Conservation (phyloP, 371 early-diverging fungal genomes). For the Fennellomyces sp. region DNA sequence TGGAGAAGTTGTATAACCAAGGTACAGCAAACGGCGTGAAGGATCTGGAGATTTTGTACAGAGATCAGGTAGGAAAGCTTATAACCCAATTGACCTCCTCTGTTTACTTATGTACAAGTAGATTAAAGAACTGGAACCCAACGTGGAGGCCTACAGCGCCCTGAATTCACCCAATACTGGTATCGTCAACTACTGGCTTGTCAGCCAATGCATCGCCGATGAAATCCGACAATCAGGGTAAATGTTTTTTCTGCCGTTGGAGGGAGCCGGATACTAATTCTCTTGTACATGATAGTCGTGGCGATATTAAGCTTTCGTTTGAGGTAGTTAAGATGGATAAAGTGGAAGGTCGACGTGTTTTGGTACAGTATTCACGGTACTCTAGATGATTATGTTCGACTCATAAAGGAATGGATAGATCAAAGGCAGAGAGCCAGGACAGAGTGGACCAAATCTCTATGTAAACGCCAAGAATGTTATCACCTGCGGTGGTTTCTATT, state of each 20-base stretch:
- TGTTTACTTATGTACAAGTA: constrained; percentile 8
- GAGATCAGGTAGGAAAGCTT: constrained; percentile 42
- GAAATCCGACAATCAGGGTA: constrained; percentile 48
- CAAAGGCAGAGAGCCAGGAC: constrained; percentile 38
- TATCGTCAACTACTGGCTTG: constrained; percentile 43
- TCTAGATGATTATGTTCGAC: neutral
- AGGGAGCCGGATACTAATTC: neutral
- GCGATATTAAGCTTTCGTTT: constrained; percentile 48
- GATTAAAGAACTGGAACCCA: constrained; percentile 47
- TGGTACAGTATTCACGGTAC: constrained; percentile 1
- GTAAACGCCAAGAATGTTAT: constrained; percentile 44
- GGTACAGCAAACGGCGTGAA: constrained; percentile 48
- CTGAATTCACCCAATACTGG: constrained; percentile 52
- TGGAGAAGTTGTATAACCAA: constrained; percentile 43
- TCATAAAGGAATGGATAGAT: constrained; percentile 20
- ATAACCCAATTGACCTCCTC: neutral
- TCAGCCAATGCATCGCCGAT: constrained; percentile 37
- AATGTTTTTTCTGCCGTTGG: neutral
- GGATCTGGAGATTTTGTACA: constrained; percentile 40
- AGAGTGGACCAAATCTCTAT: constrained; percentile 37
- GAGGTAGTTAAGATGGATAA: constrained; percentile 38
- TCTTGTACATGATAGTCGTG: constrained; percentile 27
- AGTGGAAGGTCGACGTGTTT: constrained; percentile 29
- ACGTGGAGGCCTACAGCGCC: constrained; percentile 47
- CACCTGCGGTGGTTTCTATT: constrained; percentile 52